A percentile compares a stretch with the other conserved stretches of the same genome.
phyloP scores from a whole-genome alignment of 1,139 yeast species.

The Kodamaea plutei region DNA sequence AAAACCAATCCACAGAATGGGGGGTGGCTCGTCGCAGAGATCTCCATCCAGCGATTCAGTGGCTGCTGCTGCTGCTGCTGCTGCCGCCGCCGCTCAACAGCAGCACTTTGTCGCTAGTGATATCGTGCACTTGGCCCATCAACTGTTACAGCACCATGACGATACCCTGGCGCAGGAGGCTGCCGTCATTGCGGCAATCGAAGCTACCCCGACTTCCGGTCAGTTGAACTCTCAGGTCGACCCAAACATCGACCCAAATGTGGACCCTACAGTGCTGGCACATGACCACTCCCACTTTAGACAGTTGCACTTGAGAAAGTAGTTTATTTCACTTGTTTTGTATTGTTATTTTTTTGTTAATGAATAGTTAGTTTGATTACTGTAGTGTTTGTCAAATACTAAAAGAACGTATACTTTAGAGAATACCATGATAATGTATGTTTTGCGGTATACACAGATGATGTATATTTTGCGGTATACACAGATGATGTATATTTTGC shows the following conservation, averaged over 20 bases:
- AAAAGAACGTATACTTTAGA: no score
- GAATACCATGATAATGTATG: no score
- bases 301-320: constrained; percentile 12
- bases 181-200: constrained; percentile 47
- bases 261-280: constrained; percentile 43
- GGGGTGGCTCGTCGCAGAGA: constrained; percentile 12
- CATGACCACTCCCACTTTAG: constrained; percentile 37
- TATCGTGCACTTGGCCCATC: constrained; percentile 18
- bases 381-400: no score
- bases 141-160: constrained; percentile 16
- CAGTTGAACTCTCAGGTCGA: constrained; percentile 33
- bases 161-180: constrained; percentile 38
- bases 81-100: constrained; percentile 12
- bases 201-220: constrained; percentile 32
- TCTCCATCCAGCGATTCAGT: constrained; percentile 2
- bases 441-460: no score
- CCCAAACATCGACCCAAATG: constrained; percentile 43
- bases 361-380: no score
- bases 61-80: constrained; percentile 12
- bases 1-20: constrained; percentile 38
- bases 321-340: no score
- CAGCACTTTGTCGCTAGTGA: constrained; percentile 21
- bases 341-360: no score
- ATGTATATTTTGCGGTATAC: no score
- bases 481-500: no score